Percentiles rank a stretch among this genome's conserved stretches.
Evolutionary conservation across 2,329 filamentous ascomycete species (phyloP).

Genomic region (Phaeophleospora eucalypticola): DNA sequence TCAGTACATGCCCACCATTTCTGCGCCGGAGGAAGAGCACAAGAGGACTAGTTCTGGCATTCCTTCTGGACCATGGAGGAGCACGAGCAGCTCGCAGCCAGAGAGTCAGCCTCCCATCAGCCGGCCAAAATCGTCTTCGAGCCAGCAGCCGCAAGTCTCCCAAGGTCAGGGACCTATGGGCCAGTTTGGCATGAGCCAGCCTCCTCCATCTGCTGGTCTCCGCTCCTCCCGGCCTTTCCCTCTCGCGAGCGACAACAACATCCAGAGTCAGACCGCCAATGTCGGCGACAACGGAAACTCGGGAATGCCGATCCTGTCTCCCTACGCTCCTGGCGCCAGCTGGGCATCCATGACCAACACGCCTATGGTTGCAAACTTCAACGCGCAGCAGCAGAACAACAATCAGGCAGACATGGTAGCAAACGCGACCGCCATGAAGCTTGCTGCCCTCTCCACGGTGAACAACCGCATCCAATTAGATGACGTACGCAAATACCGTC

Average conservation of each 20-base stretch:
- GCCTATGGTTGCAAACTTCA: slow-evolving; percentile 87
- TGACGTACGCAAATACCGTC: slow-evolving; percentile 93
- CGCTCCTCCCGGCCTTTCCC: slow-evolving; percentile 73
- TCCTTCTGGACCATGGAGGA: slow-evolving; percentile 76
- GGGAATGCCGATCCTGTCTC: slow-evolving; percentile 75
- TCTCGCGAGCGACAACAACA: slow-evolving; percentile 62
- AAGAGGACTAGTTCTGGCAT: slow-evolving; percentile 62
- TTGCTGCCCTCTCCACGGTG: slow-evolving; percentile 92
- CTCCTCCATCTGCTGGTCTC: slow-evolving; percentile 67
- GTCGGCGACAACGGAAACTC: slow-evolving; percentile 37
- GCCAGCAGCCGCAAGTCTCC: slow-evolving; percentile 58
- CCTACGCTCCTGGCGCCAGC: slow-evolving; percentile 78
- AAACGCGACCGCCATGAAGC: slow-evolving; percentile 97
- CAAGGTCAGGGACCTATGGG: slow-evolving; percentile 66
- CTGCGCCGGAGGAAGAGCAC: slow-evolving; percentile 58
- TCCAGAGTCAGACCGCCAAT: slow-evolving; percentile 69
- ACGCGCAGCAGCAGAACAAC: slow-evolving; percentile 48
- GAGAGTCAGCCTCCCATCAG: slow-evolving; percentile 54
- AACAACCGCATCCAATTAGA: slow-evolving; percentile 97
- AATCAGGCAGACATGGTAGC: slow-evolving; percentile 96
- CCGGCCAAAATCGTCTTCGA: slow-evolving; percentile 73
- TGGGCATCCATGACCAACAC: slow-evolving; percentile 99
- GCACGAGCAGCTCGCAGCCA: slow-evolving; percentile 37
- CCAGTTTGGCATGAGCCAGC: slow-evolving; percentile 72
- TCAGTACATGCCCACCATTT: slow-evolving; percentile 64